A percentile compares a stretch with the other conserved stretches of the same genome.
phyloP scores from a whole-genome alignment of 169 alveolate genomes.

The Perkinsus olseni region DNA sequence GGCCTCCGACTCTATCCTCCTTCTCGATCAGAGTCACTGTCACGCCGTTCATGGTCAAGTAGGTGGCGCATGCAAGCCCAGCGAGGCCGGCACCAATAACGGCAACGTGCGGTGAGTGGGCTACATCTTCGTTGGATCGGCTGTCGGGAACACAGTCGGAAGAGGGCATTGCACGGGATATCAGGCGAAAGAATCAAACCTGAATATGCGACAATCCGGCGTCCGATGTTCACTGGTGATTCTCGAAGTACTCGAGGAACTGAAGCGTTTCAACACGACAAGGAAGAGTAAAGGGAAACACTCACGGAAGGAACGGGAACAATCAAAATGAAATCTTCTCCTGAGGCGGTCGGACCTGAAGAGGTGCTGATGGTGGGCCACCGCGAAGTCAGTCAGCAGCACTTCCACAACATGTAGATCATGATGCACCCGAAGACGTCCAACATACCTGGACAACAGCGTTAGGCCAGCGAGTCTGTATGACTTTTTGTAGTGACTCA shows the following conservation, averaged over 20 bases:
- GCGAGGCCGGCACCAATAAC: not conserved
- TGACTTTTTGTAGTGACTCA: not conserved
- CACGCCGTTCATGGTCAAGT: not conserved
- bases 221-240: no score
- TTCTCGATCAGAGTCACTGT: not conserved
- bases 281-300: not conserved
- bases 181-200: no score
- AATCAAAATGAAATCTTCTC: not conserved
- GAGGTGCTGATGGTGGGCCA: not conserved
- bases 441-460: not conserved
- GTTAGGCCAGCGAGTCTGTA: not conserved
- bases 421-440: not conserved
- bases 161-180: not conserved
- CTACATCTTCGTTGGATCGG: not conserved
- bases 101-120: not conserved
- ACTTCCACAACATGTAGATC: not conserved
- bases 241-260: no score
- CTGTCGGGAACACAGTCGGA: not conserved
- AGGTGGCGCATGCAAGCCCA: not conserved
- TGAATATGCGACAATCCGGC: no score
- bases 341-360: not conserved
- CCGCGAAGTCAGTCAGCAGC: no score
- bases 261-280: no score
- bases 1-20: not conserved
- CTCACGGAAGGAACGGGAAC: no score